Conservation (phyloP, 1,284 basidiomycete genomes). For the Amylostereum areolatum region DNA sequence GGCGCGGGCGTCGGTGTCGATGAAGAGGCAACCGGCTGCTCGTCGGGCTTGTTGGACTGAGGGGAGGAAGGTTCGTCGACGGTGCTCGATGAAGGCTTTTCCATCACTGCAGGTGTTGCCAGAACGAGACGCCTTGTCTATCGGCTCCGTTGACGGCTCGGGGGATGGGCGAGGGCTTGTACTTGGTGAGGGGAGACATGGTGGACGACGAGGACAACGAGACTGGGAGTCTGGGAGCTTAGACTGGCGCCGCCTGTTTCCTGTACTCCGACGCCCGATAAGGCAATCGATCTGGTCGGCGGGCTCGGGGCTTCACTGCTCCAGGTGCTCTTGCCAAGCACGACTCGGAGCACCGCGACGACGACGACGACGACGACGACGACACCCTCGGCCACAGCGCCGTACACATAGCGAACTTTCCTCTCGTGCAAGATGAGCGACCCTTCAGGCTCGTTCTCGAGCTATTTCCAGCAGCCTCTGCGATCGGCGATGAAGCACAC, state of each 20-base stretch:
- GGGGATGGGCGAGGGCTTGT: conserved; percentile 5
- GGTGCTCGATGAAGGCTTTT: not conserved
- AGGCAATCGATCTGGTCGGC: conserved; percentile 1
- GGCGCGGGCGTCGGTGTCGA: conserved; percentile 5
- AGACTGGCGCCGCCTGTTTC: too few species aligned
- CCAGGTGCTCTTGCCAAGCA: not conserved
- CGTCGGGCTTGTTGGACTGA: conserved; percentile 3
- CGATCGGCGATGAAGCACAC: conserved; percentile 48
- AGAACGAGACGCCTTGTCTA: conserved; percentile 6
- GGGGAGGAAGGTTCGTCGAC: conserved; percentile 3
- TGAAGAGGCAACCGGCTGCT: conserved; percentile 7
- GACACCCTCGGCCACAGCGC: not conserved
- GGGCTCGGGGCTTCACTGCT: not conserved
- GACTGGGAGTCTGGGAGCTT: not conserved
- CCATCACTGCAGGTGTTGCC: conserved; percentile 1
- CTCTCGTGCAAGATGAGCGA: conserved; percentile 11
- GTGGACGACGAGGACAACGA: not conserved
- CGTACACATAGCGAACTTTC: not conserved
- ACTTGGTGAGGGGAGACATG: conserved; percentile 9
- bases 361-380: conserved; percentile 1
- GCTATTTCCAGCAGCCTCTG: conserved; percentile 23
- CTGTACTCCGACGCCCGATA: not conserved
- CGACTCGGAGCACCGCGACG: not conserved
- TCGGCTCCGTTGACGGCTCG: conserved; percentile 2
- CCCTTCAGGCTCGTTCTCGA: conserved; percentile 18